Evolutionary conservation across 805 yeast genomes (phyloP), one percentile per base, ranked within the genome.

Genomic region (Metschnikowia dekortorum): DNA sequence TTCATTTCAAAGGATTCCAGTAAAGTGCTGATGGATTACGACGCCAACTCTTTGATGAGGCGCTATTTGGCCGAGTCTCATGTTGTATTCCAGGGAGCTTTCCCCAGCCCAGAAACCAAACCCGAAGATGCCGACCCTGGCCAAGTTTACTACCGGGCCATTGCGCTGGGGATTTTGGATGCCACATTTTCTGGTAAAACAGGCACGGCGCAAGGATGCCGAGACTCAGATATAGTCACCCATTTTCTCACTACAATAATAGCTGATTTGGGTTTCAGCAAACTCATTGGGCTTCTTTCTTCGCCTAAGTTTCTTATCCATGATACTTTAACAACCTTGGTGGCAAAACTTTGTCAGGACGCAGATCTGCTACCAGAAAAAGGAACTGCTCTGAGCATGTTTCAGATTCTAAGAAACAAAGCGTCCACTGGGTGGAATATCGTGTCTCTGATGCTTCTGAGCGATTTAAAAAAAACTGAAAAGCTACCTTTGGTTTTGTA

Each of bases 261-360:
- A 29, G 61, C 54, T 7, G 60, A 58, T 31, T 40, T 58, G 47
- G 60, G 56, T 13, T 38, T 58, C 11, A 48, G 31, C 9, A 55
- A 50, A 44, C 41, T 47, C 3, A 30, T 56, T 3, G 29, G 36
- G 9, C 47, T 48, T 30, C 47, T 58, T 6, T 44, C 57, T 8
- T 31, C 51, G 6, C 60, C 60, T 2, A 48, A 49, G 6, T 58
- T 58, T 31, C 26, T 44, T 4, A 31, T 42, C 5, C 13, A 33
- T n/a, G 45, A 42, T 28, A 8, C 34, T 22, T 10, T 42, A 10
- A n/a, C 45, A 8, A 14, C 38, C 33, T 42, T 42, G 8, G 30
- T 9, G 5, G 34, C 13, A 10, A 42, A 39, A 39, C 29, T 42
- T 18, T 11, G 22, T 14, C n/a, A 29, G 37, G 7, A 32, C 5